A percentile compares a stretch with the other conserved stretches of the same genome.
Conservation (phyloP, 768 basidiomycete genomes). For the Clathrus columnatus region DNA sequence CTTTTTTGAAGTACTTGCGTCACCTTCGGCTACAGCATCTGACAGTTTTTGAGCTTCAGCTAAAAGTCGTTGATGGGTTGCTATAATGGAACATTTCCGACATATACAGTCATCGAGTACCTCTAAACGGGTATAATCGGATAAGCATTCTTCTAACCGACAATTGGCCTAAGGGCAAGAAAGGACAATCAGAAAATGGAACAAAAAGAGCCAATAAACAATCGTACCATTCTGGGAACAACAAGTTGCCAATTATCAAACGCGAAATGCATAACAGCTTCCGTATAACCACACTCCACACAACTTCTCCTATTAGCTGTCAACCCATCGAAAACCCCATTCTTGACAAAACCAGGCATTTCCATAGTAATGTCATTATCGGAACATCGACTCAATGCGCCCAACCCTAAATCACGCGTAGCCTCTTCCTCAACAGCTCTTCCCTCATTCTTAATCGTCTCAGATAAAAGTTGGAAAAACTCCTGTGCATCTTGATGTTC, state of each 20-base stretch:
- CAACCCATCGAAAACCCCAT: conserved; percentile 79
- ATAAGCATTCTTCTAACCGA: conserved; percentile 72
- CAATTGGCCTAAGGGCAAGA: conserved; percentile 44
- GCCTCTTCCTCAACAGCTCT: conserved; percentile 63
- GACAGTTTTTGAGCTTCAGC: conserved; percentile 55
- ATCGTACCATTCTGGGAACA: conserved; percentile 59
- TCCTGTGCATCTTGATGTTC: conserved; percentile 99
- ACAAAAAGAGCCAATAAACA: conserved; percentile 23
- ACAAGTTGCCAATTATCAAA: conserved; percentile 81
- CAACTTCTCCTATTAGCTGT: conserved; percentile 88
- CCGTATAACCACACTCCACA: conserved; percentile 83
- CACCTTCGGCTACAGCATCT: conserved; percentile 29
- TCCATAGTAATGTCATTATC: neutral
- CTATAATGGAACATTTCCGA: conserved; percentile 78
- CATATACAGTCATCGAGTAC: conserved; percentile 87
- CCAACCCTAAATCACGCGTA: conserved; percentile 61
- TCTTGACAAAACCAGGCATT: conserved; percentile 20
- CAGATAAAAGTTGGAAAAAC: conserved; percentile 89
- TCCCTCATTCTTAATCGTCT: conserved; percentile 83
- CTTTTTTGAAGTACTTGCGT: conserved; percentile 62
- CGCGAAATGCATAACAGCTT: conserved; percentile 86
- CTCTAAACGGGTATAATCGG: conserved; percentile 85
- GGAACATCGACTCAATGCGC: conserved; percentile 34
- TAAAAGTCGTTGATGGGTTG: conserved; percentile 58
- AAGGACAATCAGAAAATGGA: conserved; percentile 4